Conservation (phyloP, 1,139 yeast genomes). For the Ogataea hybrid region DNA sequence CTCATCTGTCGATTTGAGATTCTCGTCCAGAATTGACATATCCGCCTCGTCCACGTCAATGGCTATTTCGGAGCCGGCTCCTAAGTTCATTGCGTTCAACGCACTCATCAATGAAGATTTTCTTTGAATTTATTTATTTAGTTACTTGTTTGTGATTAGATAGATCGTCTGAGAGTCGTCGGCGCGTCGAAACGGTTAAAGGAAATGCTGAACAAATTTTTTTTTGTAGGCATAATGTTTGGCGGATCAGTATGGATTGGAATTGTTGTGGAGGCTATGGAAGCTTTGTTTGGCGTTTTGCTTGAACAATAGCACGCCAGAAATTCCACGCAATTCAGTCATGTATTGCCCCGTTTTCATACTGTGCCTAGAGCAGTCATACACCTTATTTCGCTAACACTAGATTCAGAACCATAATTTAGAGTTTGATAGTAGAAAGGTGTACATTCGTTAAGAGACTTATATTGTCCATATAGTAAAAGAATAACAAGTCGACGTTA, state of each 20-base stretch:
- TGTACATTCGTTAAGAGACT: constrained; percentile 24
- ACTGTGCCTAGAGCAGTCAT: constrained; percentile 21
- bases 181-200: neutral
- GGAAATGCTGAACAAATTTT: neutral
- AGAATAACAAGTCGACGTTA: constrained; percentile 1
- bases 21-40: constrained; percentile 76
- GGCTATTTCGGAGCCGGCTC: constrained; percentile 5
- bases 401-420: constrained; percentile 30
- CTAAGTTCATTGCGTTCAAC: neutral
- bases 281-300: constrained; percentile 8
- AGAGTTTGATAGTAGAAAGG: constrained; percentile 37
- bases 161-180: neutral
- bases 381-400: constrained; percentile 37
- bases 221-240: constrained; percentile 2
- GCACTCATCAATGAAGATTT: neutral
- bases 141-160: neutral
- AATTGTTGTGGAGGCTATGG: neutral
- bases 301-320: neutral
- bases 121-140: neutral
- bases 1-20: constrained; percentile 56
- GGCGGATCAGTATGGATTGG: constrained; percentile 5
- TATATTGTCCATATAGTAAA: neutral
- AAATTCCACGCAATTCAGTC: neutral
- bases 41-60: constrained; percentile 81
- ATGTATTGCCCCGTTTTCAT: constrained; percentile 3